Conservation (phyloP, 805 yeast species). For the Candida saitoana region DNA sequence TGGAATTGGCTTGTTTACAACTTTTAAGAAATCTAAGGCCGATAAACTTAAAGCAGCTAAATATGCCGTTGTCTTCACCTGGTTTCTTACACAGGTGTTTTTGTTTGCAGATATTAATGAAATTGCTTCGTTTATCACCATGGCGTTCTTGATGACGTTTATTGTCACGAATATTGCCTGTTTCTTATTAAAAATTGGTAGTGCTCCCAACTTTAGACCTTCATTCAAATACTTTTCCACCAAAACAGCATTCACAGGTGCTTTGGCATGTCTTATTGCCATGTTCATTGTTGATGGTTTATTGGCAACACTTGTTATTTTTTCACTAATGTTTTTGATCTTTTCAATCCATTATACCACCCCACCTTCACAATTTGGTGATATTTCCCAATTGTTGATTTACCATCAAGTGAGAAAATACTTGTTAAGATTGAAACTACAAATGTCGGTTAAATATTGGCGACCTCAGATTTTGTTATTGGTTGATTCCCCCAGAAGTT, state of each 20-base stretch:
- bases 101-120: constrained; percentile 87
- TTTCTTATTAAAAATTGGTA: constrained; percentile 75
- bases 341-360: constrained; percentile 81
- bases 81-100: constrained; percentile 79
- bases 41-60: constrained; percentile 52
- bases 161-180: constrained; percentile 93
- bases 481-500: constrained; percentile 87
- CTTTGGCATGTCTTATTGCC: constrained; percentile 63
- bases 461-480: constrained; percentile 88
- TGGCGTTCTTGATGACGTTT: constrained; percentile 96
- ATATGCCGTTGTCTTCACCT: constrained; percentile 67
- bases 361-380: constrained; percentile 98
- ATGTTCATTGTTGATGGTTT: constrained; percentile 94
- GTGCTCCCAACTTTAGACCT: constrained; percentile 98
- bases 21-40: constrained; percentile 36
- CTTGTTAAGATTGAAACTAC: constrained; percentile 73
- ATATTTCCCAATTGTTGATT: constrained; percentile 90
- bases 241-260: constrained; percentile 77
- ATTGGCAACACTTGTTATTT: constrained; percentile 74
- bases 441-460: constrained; percentile 94
- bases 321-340: constrained; percentile 62
- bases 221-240: constrained; percentile 84
- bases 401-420: constrained; percentile 97
- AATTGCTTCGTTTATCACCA: constrained; percentile 91
- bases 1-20: constrained; percentile 53